These are phyloP conservation scores for Colletotrichum sp. DNA, from an alignment of 2,329 filamentous ascomycete genomes.

Conservation along the genomic window DNA sequence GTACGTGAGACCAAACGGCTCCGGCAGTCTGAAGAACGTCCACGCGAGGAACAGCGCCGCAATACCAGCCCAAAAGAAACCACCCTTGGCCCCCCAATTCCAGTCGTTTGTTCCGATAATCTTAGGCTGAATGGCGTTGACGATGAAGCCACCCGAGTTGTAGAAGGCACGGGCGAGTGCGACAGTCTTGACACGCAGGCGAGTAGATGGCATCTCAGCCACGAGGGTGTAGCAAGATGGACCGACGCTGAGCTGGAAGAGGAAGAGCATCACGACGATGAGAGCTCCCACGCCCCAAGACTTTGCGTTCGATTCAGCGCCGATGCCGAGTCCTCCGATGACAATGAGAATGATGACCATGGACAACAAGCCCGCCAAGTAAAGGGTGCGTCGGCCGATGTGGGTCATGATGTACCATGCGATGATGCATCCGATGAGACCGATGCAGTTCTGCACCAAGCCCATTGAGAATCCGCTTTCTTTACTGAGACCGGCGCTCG, in stretches of 20 bases:
- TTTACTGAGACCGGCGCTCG: constrained; percentile 29
- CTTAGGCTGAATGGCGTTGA: constrained; percentile 24
- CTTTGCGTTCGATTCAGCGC: constrained; percentile 37
- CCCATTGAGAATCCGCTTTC: constrained; percentile 38
- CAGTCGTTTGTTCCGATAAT: constrained; percentile 24
- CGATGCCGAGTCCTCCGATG: constrained; percentile 37
- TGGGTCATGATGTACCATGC: constrained; percentile 44
- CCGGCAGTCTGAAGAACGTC: constrained; percentile 34
- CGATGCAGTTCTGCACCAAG: constrained; percentile 46
- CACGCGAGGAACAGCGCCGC: constrained; percentile 32
- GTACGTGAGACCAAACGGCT: constrained; percentile 30
- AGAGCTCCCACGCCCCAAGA: constrained; percentile 42
- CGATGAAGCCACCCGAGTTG: constrained; percentile 45
- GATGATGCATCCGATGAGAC: constrained; percentile 45
- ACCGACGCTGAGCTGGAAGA: constrained; percentile 41
- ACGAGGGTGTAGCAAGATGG: constrained; percentile 51
- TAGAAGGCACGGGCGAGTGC: constrained; percentile 47
- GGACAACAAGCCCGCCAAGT: constrained; percentile 41
- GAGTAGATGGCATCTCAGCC: constrained; percentile 48
- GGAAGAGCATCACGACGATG: constrained; percentile 48
- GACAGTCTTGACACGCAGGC: constrained; percentile 51
- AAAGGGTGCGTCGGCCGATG: constrained; percentile 44
- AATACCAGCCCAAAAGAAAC: constrained; percentile 32
- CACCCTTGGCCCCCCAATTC: constrained; percentile 35
- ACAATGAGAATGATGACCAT: constrained; percentile 42